Evolutionary conservation across 2,329 filamentous ascomycete species (phyloP).

Genomic region (Xylaria sp.): DNA sequence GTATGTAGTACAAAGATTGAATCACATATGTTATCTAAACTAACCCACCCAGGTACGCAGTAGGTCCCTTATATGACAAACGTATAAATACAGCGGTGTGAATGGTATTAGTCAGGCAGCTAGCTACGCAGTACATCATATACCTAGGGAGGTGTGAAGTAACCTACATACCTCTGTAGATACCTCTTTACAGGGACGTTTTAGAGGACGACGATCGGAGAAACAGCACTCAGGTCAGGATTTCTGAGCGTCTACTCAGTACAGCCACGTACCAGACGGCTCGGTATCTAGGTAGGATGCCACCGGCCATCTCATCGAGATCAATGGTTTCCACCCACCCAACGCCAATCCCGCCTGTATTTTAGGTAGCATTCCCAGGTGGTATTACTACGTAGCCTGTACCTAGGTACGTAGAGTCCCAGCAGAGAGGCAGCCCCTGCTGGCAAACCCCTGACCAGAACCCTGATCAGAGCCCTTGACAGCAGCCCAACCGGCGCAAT

Average conservation of each 20-base stretch:
- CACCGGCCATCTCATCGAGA: neutral
- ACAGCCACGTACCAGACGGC: neutral
- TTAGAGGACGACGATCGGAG: neutral
- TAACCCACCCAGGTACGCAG: no score
- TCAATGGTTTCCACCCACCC: neutral
- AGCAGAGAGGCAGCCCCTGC: conserved; percentile 35
- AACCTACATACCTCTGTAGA: neutral
- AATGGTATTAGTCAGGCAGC: no score
- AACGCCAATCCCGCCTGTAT: neutral
- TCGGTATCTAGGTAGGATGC: neutral
- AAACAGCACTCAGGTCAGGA: neutral
- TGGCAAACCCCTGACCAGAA: conserved; percentile 23
- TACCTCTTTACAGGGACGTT: neutral
- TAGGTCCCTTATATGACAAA: no score
- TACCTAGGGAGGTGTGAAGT: no score
- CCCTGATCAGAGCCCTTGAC: conserved; percentile 24
- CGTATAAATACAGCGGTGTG: no score
- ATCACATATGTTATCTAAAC: no score
- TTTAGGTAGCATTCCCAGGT: conserved; percentile 1
- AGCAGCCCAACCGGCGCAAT: conserved; percentile 17
- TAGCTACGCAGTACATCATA: no score
- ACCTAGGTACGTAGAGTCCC: conserved; percentile 23
- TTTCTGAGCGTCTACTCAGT: no score
- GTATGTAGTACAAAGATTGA: no score
- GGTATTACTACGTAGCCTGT: neutral